Evolutionary conservation across 768 basidiomycete species (phyloP).

Genomic region (Boletus bicolor): DNA sequence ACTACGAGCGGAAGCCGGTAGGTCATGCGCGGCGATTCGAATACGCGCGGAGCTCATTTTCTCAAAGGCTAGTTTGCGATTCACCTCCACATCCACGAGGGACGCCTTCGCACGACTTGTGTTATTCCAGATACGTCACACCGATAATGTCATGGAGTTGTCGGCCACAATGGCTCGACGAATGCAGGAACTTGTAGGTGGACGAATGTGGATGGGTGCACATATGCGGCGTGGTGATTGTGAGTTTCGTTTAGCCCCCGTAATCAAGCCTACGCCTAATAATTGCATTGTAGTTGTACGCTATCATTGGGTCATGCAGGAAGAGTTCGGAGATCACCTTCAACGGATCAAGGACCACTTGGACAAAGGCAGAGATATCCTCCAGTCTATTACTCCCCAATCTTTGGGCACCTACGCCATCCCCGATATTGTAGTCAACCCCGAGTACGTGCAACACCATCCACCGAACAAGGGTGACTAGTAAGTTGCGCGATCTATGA

Average conservation of each 20-base stretch:
- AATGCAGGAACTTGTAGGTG: slow-evolving; percentile 30
- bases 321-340: slow-evolving; percentile 35
- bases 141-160: slow-evolving; percentile 27
- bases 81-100: slow-evolving; percentile 31
- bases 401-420: slow-evolving; percentile 22
- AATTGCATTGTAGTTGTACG: slow-evolving; percentile 24
- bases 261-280: neutral
- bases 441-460: slow-evolving; percentile 11
- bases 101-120: slow-evolving; percentile 34
- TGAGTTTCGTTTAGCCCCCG: slow-evolving; percentile 16
- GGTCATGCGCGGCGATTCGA: neutral
- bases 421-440: slow-evolving; percentile 19
- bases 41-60: slow-evolving; percentile 6
- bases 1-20: slow-evolving; percentile 40
- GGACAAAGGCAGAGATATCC: slow-evolving; percentile 19
- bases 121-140: slow-evolving; percentile 30
- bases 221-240: slow-evolving; percentile 46
- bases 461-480: slow-evolving; percentile 20
- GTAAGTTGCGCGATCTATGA: slow-evolving; percentile 11
- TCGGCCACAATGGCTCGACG: slow-evolving; percentile 30
- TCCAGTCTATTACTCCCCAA: slow-evolving; percentile 15
- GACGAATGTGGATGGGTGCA: slow-evolving; percentile 40
- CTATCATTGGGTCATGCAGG: slow-evolving; percentile 36
- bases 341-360: slow-evolving; percentile 31
- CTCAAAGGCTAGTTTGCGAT: slow-evolving; percentile 32